phyloP scores from a whole-genome alignment of 192 early-diverging fungal species.

The Linnemannia hyalina region DNA sequence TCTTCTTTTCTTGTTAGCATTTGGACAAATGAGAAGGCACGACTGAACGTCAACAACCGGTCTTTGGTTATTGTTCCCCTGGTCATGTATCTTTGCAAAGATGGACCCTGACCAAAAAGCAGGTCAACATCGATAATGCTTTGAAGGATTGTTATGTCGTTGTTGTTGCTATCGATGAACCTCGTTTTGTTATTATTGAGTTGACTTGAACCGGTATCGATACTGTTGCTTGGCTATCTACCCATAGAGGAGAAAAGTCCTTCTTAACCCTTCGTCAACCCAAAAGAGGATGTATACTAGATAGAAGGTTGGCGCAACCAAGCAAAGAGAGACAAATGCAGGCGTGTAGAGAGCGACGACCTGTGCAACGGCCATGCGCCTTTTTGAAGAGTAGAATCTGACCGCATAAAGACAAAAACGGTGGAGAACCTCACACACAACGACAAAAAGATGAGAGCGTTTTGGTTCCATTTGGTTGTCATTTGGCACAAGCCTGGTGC shows the following conservation, averaged over 20 bases:
- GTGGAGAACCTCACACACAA: background rate
- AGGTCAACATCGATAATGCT: background rate
- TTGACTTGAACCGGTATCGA: background rate
- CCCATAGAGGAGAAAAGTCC: background rate
- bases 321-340: no score
- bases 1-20: background rate
- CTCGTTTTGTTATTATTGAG: no score
- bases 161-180: background rate
- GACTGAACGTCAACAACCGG: background rate
- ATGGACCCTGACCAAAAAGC: slow-evolving; percentile 1
- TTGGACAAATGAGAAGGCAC: background rate
- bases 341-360: no score
- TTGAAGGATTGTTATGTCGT: background rate
- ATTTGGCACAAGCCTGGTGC: background rate
- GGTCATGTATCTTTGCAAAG: background rate
- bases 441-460: background rate
- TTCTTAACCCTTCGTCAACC: background rate
- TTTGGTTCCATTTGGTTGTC: background rate
- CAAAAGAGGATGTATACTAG: no score
- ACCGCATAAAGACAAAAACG: no score
- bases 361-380: no score
- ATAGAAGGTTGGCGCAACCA: no score
- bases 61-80: background rate
- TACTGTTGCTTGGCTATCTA: background rate
- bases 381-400: no score